These are phyloP conservation scores for Penicillium sp. DNA, from an alignment of 2,329 filamentous ascomycete genomes.

Conservation along the genomic window DNA sequence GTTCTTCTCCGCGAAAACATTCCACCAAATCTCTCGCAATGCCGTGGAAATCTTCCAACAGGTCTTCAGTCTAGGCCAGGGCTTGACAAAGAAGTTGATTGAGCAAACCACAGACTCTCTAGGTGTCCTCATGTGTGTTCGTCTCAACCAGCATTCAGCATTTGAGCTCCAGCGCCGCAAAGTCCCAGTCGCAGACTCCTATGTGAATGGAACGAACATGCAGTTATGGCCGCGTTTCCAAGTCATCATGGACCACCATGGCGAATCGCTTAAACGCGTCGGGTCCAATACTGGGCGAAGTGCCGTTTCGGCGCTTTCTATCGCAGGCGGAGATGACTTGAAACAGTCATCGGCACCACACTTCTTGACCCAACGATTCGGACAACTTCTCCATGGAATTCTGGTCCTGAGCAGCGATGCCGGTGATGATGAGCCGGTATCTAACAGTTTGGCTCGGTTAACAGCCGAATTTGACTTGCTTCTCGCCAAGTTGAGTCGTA, in stretches of 20 bases:
- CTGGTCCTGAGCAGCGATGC: constrained; percentile 82
- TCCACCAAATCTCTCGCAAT: constrained; percentile 75
- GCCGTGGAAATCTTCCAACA: constrained; percentile 89
- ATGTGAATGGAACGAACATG: constrained; percentile 95
- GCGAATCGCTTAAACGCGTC: constrained; percentile 74
- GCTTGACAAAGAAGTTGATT: constrained; percentile 73
- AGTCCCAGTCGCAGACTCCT: constrained; percentile 83
- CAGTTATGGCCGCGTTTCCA: constrained; percentile 95
- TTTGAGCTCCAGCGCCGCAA: constrained; percentile 92
- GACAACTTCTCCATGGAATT: constrained; percentile 84
- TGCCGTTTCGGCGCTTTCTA: constrained; percentile 54
- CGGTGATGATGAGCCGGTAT: constrained; percentile 90
- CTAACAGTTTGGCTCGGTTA: constrained; percentile 74
- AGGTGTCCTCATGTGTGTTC: constrained; percentile 85
- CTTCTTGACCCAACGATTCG: constrained; percentile 91
- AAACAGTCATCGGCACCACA: constrained; percentile 69
- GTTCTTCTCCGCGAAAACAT: constrained; percentile 81
- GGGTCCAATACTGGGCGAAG: constrained; percentile 51
- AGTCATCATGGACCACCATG: constrained; percentile 88
- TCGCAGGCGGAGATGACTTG: constrained; percentile 51
- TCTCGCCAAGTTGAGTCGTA: constrained; percentile 74
- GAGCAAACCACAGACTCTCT: constrained; percentile 79
- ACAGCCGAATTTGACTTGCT: constrained; percentile 82
- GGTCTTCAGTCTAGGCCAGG: constrained; percentile 80
- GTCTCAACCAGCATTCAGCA: constrained; percentile 88